These are phyloP conservation scores for Aristolochia fimbriata DNA, from an alignment of 164 flowering plant genomes.

Conservation along the genomic window DNA sequence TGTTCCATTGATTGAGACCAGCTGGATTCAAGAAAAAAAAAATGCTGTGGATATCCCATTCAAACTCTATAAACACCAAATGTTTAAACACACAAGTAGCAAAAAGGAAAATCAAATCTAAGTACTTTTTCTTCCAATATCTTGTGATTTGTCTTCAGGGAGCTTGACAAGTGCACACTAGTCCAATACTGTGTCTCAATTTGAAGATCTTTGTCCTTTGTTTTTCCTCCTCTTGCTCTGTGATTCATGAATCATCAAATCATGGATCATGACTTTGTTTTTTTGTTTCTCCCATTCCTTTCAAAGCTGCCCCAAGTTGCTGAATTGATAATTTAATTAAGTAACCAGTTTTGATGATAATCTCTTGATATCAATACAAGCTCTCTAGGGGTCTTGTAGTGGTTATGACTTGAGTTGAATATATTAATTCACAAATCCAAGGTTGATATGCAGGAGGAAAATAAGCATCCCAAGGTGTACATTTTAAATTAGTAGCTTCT, in stretches of 20 bases:
- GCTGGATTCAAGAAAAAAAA: constrained; percentile 3
- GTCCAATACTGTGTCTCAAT: too few species aligned
- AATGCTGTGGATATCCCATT: background rate
- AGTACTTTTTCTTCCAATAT: background rate
- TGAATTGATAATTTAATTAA: too few species aligned
- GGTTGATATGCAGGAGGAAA: background rate
- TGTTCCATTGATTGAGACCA: constrained; percentile 7
- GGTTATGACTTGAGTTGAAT: background rate
- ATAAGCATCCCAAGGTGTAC: background rate
- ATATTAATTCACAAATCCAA: background rate
- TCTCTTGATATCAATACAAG: too few species aligned
- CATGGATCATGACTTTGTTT: background rate
- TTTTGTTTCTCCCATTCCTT: background rate
- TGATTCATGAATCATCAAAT: background rate
- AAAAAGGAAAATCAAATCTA: too few species aligned
- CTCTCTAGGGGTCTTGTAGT: too few species aligned
- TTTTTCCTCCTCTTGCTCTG: background rate
- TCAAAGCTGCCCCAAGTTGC: too few species aligned
- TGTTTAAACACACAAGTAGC: too few species aligned
- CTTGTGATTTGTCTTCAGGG: constrained; percentile 9
- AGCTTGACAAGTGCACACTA: constrained; percentile 9
- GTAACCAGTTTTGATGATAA: too few species aligned
- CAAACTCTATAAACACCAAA: background rate
- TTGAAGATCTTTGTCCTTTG: constrained; percentile 5
- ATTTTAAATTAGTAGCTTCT: too few species aligned